phyloP scores from a whole-genome alignment of 805 yeast genomes.

The Lachancea sp. region DNA sequence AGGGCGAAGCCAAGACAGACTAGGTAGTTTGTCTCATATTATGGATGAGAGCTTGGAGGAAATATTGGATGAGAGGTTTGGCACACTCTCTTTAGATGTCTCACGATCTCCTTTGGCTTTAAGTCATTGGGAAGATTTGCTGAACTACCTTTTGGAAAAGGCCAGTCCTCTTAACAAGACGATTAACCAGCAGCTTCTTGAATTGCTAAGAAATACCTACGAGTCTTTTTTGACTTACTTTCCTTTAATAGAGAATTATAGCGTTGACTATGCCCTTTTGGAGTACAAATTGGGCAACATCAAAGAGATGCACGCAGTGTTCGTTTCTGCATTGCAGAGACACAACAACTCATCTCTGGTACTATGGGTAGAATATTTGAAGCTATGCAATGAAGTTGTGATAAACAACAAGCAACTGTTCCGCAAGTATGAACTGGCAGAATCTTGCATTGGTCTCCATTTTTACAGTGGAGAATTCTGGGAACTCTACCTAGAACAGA shows the following conservation, averaged over 20 bases:
- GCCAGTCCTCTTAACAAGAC: conserved; percentile 27
- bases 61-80: conserved; percentile 20
- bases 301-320: conserved; percentile 22
- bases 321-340: conserved; percentile 19
- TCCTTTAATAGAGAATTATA: conserved; percentile 32
- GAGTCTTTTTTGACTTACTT: conserved; percentile 26
- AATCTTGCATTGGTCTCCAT: conserved; percentile 29
- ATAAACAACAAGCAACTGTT: conserved; percentile 21
- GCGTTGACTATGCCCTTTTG: conserved; percentile 31
- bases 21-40: no score
- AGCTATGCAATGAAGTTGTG: conserved; percentile 26
- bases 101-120: conserved; percentile 25
- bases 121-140: conserved; percentile 28
- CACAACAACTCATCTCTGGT: conserved; percentile 29
- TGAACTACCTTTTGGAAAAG: conserved; percentile 21
- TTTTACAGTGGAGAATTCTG: conserved; percentile 33
- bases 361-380: conserved; percentile 30
- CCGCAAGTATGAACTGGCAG: conserved; percentile 30
- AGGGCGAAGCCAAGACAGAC: no score
- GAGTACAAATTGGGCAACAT: conserved; percentile 31
- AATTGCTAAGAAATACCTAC: conserved; percentile 23
- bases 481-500: conserved; percentile 29
- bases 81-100: conserved; percentile 21
- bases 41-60: conserved; percentile 8
- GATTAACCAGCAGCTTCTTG: conserved; percentile 16